Conservation (phyloP, 495 filamentous ascomycete genomes). For the Neurospora discreta region DNA sequence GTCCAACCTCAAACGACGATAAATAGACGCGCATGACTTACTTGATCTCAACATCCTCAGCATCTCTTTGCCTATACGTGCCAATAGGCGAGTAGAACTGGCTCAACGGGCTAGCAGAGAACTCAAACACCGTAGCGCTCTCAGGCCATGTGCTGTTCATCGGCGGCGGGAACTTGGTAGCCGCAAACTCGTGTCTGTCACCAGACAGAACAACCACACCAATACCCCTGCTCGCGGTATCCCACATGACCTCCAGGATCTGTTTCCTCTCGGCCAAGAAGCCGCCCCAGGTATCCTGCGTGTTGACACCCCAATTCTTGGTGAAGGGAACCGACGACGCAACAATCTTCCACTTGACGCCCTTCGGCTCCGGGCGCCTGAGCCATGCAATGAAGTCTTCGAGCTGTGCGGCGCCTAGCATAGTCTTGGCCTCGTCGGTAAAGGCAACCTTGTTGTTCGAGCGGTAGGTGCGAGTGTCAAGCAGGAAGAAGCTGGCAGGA, state of each 20-base stretch:
- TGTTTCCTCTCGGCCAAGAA: conserved; percentile 67
- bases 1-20: not conserved
- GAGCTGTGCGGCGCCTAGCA: conserved; percentile 74
- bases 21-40: conserved; percentile 24
- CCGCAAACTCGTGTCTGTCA: conserved; percentile 90
- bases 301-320: conserved; percentile 85
- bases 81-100: conserved; percentile 89
- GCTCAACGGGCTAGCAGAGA: conserved; percentile 74
- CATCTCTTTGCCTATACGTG: conserved; percentile 68
- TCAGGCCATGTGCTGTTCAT: conserved; percentile 42
- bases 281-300: conserved; percentile 82
- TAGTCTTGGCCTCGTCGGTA: conserved; percentile 54
- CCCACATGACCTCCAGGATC: conserved; percentile 88
- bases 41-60: conserved; percentile 70
- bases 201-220: conserved; percentile 81
- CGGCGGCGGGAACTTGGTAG: conserved; percentile 76
- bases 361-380: conserved; percentile 50
- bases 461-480: conserved; percentile 85
- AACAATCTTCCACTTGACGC: conserved; percentile 88
- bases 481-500: conserved; percentile 85
- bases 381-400: conserved; percentile 70
- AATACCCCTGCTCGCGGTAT: conserved; percentile 53
- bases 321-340: conserved; percentile 86
- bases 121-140: conserved; percentile 64
- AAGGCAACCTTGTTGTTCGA: conserved; percentile 42